Percentiles rank a stretch among this genome's conserved stretches.
phyloP scores from a whole-genome alignment of 2,329 filamentous ascomycete species.

The Monosporascus sp. region DNA sequence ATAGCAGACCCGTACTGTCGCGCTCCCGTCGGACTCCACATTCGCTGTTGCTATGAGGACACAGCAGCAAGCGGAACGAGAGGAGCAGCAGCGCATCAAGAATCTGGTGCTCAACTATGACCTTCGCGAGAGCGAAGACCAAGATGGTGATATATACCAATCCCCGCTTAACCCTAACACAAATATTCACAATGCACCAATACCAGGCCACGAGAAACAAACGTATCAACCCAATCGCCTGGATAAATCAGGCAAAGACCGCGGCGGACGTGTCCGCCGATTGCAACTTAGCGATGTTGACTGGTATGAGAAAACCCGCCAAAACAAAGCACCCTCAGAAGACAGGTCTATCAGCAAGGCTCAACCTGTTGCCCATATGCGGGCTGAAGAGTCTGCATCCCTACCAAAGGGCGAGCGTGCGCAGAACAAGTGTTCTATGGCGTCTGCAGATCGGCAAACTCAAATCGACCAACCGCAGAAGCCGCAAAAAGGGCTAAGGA shows the following conservation, averaged over 20 bases:
- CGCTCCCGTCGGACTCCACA: slow-evolving; percentile 82
- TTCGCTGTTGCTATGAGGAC: slow-evolving; percentile 96
- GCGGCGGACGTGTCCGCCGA: slow-evolving; percentile 74
- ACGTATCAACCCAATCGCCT: slow-evolving; percentile 49
- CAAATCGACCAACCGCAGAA: not conserved
- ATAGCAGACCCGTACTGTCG: slow-evolving; percentile 77
- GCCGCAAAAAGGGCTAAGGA: not conserved
- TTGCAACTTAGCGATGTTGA: slow-evolving; percentile 95
- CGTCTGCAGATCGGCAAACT: not conserved
- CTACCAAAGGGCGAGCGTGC: not conserved
- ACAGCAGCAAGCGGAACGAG: slow-evolving; percentile 89
- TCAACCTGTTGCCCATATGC: not conserved
- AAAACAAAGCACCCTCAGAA: slow-evolving; percentile 6
- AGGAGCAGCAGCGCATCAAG: slow-evolving; percentile 98
- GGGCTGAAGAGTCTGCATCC: not conserved
- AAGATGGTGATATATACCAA: slow-evolving; percentile 62
- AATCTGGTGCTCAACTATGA: slow-evolving; percentile 96
- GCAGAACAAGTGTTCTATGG: not conserved
- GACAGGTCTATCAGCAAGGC: not conserved
- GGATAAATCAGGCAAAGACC: slow-evolving; percentile 55
- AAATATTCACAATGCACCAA: slow-evolving; percentile 45
- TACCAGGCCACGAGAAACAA: slow-evolving; percentile 45
- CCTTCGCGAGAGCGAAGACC: slow-evolving; percentile 74
- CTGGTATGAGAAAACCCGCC: slow-evolving; percentile 61
- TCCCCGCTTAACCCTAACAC: slow-evolving; percentile 38